phyloP scores from a whole-genome alignment of 2,329 filamentous ascomycete genomes.

The Hirsutella thompsonii region DNA sequence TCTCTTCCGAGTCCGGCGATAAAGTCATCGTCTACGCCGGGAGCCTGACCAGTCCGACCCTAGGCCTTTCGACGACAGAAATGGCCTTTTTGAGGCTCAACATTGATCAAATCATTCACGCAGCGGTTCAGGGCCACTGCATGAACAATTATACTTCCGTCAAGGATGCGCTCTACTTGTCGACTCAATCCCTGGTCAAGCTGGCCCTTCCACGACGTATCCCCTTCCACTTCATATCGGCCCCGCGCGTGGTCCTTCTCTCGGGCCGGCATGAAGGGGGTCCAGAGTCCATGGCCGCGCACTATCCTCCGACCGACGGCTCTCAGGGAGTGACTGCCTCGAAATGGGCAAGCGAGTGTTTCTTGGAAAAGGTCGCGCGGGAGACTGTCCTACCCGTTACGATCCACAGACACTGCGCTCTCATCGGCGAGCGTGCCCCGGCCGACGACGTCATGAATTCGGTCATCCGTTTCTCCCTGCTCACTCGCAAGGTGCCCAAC shows the following conservation, averaged over 20 bases:
- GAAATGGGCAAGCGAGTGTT: constrained; percentile 20
- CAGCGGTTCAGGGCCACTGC: constrained; percentile 21
- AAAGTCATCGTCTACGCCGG: constrained; percentile 1
- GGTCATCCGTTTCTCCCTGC: constrained; percentile 1
- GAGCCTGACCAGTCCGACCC: constrained; percentile 1
- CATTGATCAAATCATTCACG: constrained; percentile 35
- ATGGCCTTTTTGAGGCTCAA: neutral
- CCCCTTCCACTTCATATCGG: constrained; percentile 22
- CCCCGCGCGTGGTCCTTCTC: constrained; percentile 10
- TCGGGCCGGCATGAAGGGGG: neutral
- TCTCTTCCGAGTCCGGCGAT: constrained; percentile 1
- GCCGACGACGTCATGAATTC: constrained; percentile 5
- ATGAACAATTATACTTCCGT: constrained; percentile 17
- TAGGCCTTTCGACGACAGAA: constrained; percentile 2
- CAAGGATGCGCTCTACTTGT: constrained; percentile 11
- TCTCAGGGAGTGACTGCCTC: constrained; percentile 17
- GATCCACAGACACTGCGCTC: constrained; percentile 14
- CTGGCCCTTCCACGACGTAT: constrained; percentile 11
- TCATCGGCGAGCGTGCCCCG: constrained; percentile 9
- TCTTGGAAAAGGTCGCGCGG: constrained; percentile 12
- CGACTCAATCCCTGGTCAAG: constrained; percentile 13
- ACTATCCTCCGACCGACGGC: constrained; percentile 8
- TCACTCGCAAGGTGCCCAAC: neutral
- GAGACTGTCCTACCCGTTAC: constrained; percentile 9
- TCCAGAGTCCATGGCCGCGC: neutral